These are phyloP conservation scores for Pichia sp. DNA, from an alignment of 1,139 yeast species.

Conservation along the genomic window DNA sequence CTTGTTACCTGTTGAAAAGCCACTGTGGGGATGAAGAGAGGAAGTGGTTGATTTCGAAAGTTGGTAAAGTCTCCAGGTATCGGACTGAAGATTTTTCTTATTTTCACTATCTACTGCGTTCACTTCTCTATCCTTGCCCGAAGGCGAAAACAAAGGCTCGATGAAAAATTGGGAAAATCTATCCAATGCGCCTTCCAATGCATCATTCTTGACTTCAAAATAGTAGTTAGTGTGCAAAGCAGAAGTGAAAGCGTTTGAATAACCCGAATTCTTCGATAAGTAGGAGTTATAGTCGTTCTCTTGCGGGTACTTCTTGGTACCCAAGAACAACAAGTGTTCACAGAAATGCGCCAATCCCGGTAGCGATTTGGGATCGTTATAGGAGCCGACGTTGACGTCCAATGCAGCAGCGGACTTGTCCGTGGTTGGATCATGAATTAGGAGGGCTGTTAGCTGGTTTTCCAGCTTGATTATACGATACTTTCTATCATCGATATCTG, in stretches of 20 bases:
- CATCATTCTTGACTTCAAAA: constrained; percentile 75
- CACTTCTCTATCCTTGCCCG: constrained; percentile 87
- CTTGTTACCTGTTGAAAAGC: constrained; percentile 72
- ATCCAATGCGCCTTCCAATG: constrained; percentile 82
- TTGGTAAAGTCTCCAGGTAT: constrained; percentile 83
- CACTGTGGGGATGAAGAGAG: constrained; percentile 66
- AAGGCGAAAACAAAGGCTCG: constrained; percentile 71
- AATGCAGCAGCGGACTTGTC: constrained; percentile 92
- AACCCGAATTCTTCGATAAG: constrained; percentile 64
- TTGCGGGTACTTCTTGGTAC: constrained; percentile 86
- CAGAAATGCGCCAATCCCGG: constrained; percentile 96
- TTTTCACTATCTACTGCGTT: constrained; percentile 95
- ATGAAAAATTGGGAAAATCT: constrained; percentile 91
- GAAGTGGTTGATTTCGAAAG: constrained; percentile 72
- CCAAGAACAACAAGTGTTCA: constrained; percentile 94
- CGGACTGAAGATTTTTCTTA: constrained; percentile 88
- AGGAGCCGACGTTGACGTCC: constrained; percentile 88
- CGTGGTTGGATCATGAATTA: constrained; percentile 79
- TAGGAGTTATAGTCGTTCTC: constrained; percentile 85
- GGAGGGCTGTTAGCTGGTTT: constrained; percentile 67
- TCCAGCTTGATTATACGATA: constrained; percentile 64
- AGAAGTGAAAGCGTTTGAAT: constrained; percentile 75
- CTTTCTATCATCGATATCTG: constrained; percentile 68
- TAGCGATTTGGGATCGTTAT: constrained; percentile 66
- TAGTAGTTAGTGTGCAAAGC: constrained; percentile 86